These are phyloP conservation scores for Tylopilus sp. DNA, from an alignment of 1,284 basidiomycete genomes.

Conservation along the genomic window DNA sequence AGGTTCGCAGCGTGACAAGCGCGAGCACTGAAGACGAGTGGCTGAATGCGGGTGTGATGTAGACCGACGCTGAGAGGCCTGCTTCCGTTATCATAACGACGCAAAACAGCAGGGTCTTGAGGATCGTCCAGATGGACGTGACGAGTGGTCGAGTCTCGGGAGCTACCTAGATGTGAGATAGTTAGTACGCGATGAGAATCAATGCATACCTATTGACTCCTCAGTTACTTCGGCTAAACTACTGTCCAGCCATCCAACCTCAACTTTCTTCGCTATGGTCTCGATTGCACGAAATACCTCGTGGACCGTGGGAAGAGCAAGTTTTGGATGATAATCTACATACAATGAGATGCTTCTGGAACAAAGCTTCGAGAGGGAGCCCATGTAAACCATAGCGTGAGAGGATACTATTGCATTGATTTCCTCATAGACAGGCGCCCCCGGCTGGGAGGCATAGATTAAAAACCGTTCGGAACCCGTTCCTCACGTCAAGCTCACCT, in stretches of 20 bases:
- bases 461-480: not conserved
- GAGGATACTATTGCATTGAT: constrained; percentile 40
- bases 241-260: constrained; percentile 50
- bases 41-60: constrained; percentile 35
- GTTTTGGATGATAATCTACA: constrained; percentile 42
- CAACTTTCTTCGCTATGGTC: constrained; percentile 40
- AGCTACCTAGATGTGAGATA: constrained; percentile 26
- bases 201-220: constrained; percentile 38
- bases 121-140: constrained; percentile 51
- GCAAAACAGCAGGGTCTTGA: constrained; percentile 68
- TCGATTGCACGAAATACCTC: constrained; percentile 41
- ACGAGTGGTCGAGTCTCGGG: constrained; percentile 42
- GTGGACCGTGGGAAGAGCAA: constrained; percentile 44
- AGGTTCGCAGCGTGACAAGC: constrained; percentile 45
- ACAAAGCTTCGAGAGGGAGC: constrained; percentile 48
- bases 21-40: constrained; percentile 45
- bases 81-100: constrained; percentile 63
- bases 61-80: constrained; percentile 52
- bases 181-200: not conserved
- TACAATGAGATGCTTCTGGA: constrained; percentile 46
- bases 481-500: constrained; percentile 24
- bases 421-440: constrained; percentile 33
- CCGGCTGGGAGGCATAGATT: constrained; percentile 10
- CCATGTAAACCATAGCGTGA: constrained; percentile 45
- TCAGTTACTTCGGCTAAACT: constrained; percentile 37